Evolutionary conservation across 2,329 filamentous ascomycete species (phyloP).

Genomic region (Gaeumannomyces tritici): DNA sequence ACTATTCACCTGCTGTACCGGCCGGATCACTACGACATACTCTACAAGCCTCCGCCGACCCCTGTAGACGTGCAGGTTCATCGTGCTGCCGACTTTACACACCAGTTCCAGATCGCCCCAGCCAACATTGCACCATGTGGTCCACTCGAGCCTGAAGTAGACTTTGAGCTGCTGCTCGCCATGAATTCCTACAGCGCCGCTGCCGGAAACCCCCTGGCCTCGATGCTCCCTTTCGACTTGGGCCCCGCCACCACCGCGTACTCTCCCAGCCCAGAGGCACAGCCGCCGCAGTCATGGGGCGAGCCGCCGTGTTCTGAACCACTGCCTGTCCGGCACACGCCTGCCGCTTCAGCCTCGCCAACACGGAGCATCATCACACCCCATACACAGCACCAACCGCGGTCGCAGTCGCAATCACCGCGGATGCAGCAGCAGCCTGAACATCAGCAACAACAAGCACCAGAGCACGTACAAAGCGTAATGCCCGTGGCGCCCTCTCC

Average conservation of each 20-base stretch:
- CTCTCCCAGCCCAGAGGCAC: no score
- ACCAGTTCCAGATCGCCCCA: conserved; percentile 13
- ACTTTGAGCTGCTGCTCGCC: conserved; percentile 5
- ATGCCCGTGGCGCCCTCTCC: no score
- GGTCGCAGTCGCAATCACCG: background rate
- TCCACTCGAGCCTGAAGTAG: no score
- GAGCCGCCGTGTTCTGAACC: background rate
- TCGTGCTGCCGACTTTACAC: conserved; percentile 34
- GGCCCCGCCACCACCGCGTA: no score
- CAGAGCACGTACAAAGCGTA: no score
- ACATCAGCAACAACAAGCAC: background rate
- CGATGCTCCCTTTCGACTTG: no score
- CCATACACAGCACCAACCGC: background rate
- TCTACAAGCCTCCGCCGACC: conserved; percentile 46
- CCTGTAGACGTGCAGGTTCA: conserved; percentile 40
- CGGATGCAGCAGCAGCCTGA: no score
- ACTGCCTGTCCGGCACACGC: background rate
- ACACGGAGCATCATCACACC: background rate
- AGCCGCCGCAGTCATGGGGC: no score
- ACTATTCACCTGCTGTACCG: conserved; percentile 53
- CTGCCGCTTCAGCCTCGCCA: background rate
- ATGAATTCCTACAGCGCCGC: conserved; percentile 7
- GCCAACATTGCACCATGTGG: no score
- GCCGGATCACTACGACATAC: conserved; percentile 86
- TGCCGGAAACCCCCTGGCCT: no score